A percentile compares a stretch with the other conserved stretches of the same genome.
These are phyloP conservation scores for Hydnum rufescens DNA, from an alignment of 768 basidiomycete genomes.

Conservation along the genomic window DNA sequence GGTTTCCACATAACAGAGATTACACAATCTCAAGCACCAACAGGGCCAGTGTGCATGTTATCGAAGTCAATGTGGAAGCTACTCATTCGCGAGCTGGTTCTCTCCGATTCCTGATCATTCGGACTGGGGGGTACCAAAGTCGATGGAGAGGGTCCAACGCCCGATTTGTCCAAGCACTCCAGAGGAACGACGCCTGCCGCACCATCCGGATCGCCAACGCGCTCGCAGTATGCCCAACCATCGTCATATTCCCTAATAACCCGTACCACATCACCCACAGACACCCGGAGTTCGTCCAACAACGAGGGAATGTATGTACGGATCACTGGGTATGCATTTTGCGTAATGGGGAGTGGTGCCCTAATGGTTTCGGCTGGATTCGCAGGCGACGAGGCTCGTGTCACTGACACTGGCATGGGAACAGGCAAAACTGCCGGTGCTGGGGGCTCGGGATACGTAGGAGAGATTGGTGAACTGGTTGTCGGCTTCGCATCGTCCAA, in stretches of 20 bases:
- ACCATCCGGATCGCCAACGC: neutral
- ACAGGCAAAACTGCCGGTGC: neutral
- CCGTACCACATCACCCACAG: neutral
- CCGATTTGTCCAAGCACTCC: constrained; percentile 1
- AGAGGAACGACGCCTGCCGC: constrained; percentile 1
- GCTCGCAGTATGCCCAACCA: constrained; percentile 2
- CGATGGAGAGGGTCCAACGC: neutral
- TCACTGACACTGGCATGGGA: neutral
- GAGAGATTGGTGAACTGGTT: neutral
- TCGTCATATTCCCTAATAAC: constrained; percentile 3
- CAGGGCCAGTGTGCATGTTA: no score
- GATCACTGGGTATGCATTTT: neutral
- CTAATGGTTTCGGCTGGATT: neutral
- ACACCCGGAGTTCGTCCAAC: neutral
- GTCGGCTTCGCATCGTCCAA: neutral
- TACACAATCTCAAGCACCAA: no score
- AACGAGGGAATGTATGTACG: constrained; percentile 1
- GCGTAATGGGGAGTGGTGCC: neutral
- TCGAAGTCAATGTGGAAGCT: neutral
- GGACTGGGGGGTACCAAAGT: neutral
- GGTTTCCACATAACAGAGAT: no score
- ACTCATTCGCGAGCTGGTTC: neutral
- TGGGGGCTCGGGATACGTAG: neutral
- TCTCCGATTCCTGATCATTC: neutral
- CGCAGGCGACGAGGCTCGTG: neutral